Conservation (phyloP, 208 protist genomes). For the Leishmania lainsoni region DNA sequence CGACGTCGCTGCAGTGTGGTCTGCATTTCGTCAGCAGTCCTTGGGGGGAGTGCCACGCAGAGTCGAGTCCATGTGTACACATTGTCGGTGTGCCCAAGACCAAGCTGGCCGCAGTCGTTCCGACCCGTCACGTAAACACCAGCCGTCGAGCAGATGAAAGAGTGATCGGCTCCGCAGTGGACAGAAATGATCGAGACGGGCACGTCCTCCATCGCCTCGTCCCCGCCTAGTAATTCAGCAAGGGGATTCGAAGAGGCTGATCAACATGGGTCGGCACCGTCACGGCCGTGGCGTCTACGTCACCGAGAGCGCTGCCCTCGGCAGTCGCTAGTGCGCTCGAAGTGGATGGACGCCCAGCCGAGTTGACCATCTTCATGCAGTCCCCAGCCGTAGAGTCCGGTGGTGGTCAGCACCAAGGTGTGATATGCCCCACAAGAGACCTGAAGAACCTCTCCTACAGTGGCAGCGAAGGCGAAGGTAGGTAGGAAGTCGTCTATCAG, state of each 20-base stretch:
- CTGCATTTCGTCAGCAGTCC: background rate
- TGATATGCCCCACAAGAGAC: slow-evolving; percentile 85
- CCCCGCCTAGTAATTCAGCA: slow-evolving; percentile 32
- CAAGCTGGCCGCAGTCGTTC: slow-evolving; percentile 87
- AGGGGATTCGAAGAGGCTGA: slow-evolving; percentile 46
- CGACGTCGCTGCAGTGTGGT: too few species aligned
- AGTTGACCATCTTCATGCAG: slow-evolving; percentile 84
- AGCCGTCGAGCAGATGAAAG: slow-evolving; percentile 43
- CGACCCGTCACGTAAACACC: slow-evolving; percentile 73
- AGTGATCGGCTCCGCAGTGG: slow-evolving; percentile 78
- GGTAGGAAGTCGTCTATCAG: slow-evolving; percentile 36
- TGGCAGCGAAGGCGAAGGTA: background rate
- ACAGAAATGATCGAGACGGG: slow-evolving; percentile 24
- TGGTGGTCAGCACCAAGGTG: slow-evolving; percentile 70
- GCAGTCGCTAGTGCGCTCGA: background rate
- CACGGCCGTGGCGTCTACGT: background rate
- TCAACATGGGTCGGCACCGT: slow-evolving; percentile 7
- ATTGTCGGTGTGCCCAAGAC: slow-evolving; percentile 42
- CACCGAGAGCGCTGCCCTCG: background rate
- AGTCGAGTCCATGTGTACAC: slow-evolving; percentile 39
- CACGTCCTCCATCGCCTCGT: background rate
- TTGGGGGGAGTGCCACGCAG: slow-evolving; percentile 2
- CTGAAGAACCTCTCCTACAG: slow-evolving; percentile 23
- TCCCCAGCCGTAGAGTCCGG: slow-evolving; percentile 77
- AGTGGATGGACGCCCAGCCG: slow-evolving; percentile 43